Percentiles rank a stretch among this genome's conserved stretches.
Evolutionary conservation across 768 basidiomycete genomes (phyloP).

Genomic region (Lactarius sanguifluus): DNA sequence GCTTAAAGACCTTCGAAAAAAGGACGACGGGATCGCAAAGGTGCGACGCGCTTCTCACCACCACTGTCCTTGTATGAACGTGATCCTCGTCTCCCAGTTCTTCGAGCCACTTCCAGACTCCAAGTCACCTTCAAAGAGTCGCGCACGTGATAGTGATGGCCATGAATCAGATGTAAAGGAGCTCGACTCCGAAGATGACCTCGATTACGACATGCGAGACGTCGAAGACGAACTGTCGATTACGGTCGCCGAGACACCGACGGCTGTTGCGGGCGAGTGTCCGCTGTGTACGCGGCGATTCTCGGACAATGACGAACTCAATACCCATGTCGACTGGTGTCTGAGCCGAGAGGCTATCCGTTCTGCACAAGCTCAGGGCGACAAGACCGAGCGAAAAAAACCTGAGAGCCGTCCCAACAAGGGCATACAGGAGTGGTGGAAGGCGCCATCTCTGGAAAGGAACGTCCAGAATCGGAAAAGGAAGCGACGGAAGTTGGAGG

Average conservation of each 20-base stretch:
- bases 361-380: slow-evolving; percentile 54
- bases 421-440: slow-evolving; percentile 23
- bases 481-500: slow-evolving; percentile 19
- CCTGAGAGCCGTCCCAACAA: neutral
- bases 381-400: slow-evolving; percentile 8
- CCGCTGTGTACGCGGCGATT: slow-evolving; percentile 69
- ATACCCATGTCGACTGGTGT: slow-evolving; percentile 89
- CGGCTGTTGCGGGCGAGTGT: slow-evolving; percentile 46
- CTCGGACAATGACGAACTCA: slow-evolving; percentile 75
- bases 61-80: neutral
- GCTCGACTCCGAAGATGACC: slow-evolving; percentile 37
- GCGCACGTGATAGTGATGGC: slow-evolving; percentile 31
- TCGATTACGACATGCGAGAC: slow-evolving; percentile 6
- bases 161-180: slow-evolving; percentile 48
- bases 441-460: slow-evolving; percentile 9
- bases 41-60: slow-evolving; percentile 42
- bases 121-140: slow-evolving; percentile 44
- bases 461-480: neutral
- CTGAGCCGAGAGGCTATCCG: slow-evolving; percentile 75
- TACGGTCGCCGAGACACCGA: neutral
- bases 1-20: slow-evolving; percentile 73
- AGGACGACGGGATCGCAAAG: slow-evolving; percentile 61
- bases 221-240: slow-evolving; percentile 3
- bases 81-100: slow-evolving; percentile 45
- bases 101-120: slow-evolving; percentile 44